phyloP scores from a whole-genome alignment of 192 early-diverging fungal species.

The Gryganskiella cystojenkinii region DNA sequence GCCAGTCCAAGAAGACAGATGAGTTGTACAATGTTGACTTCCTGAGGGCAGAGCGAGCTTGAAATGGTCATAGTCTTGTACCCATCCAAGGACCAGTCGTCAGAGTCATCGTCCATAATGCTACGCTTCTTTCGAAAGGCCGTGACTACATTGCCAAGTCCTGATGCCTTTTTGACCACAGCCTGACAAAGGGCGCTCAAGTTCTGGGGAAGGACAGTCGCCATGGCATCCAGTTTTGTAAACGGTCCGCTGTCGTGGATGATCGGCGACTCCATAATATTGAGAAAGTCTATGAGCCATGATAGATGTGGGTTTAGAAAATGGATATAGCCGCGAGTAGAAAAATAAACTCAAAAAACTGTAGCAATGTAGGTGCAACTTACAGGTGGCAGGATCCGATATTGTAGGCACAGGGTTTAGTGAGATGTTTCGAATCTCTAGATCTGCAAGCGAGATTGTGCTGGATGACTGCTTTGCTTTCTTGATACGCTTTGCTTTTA shows the following conservation, averaged over 20 bases:
- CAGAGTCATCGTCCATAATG: not conserved
- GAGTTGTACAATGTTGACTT: constrained; percentile 23
- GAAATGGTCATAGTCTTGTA: constrained; percentile 8
- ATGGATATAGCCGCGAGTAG: not conserved
- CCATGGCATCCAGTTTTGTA: constrained; percentile 23
- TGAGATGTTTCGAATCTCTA: constrained; percentile 47
- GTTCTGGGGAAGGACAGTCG: constrained; percentile 15
- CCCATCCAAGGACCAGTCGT: constrained; percentile 6
- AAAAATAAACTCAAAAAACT: not conserved
- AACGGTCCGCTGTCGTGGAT: constrained; percentile 24
- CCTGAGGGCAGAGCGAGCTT: constrained; percentile 1
- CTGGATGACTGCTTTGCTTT: constrained; percentile 2
- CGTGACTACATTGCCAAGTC: constrained; percentile 9
- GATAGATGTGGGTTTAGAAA: too few species aligned
- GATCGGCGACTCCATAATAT: constrained; percentile 28
- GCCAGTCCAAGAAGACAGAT: constrained; percentile 13
- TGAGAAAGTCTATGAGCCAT: constrained; percentile 18
- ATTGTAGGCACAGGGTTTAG: constrained; percentile 23
- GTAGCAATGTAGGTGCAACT: not conserved
- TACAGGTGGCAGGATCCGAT: constrained; percentile 12
- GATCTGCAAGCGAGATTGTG: constrained; percentile 1
- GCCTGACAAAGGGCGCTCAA: constrained; percentile 29
- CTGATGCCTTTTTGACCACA: constrained; percentile 5
- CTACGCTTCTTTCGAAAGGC: constrained; percentile 4
- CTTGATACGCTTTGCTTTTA: not conserved